Conservation (phyloP, 2,329 filamentous ascomycete species). For the Pseudogymnoascus sp. region DNA sequence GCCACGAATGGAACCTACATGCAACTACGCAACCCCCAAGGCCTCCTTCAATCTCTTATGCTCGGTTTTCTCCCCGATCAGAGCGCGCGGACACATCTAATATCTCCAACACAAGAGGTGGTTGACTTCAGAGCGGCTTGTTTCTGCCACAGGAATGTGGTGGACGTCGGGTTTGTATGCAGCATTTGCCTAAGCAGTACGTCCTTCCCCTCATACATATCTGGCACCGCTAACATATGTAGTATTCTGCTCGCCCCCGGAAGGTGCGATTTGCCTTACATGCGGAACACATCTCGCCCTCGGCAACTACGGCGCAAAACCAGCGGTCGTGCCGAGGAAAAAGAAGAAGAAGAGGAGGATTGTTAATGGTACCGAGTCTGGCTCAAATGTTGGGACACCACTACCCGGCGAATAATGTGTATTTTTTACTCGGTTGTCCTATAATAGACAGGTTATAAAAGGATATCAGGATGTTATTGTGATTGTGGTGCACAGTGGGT, state of each 20-base stretch:
- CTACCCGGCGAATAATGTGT: constrained; percentile 30
- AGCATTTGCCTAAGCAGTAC: constrained; percentile 85
- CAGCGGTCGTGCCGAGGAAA: constrained; percentile 64
- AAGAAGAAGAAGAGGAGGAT: constrained; percentile 73
- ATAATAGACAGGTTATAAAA: background rate
- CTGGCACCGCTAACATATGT: constrained; percentile 15
- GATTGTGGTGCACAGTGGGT: constrained; percentile 17
- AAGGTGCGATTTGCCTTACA: constrained; percentile 67
- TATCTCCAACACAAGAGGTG: constrained; percentile 73
- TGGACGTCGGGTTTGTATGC: constrained; percentile 92
- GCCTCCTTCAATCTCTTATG: constrained; percentile 88
- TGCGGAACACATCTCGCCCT: constrained; percentile 74
- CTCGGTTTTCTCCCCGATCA: constrained; percentile 80
- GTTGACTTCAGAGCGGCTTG: constrained; percentile 98
- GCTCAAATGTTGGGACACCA: constrained; percentile 55
- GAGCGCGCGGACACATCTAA: constrained; percentile 55
- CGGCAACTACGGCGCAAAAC: constrained; percentile 68
- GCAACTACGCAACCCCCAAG: constrained; percentile 54
- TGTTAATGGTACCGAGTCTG: constrained; percentile 44
- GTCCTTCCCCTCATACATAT: constrained; percentile 20
- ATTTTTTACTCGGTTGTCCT: background rate
- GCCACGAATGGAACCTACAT: constrained; percentile 66
- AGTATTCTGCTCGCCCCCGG: constrained; percentile 67
- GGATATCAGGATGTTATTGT: constrained; percentile 32
- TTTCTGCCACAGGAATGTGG: constrained; percentile 87